These are phyloP conservation scores for Brassica carinata DNA, from an alignment of 345 rosid genomes.

Conservation along the genomic window DNA sequence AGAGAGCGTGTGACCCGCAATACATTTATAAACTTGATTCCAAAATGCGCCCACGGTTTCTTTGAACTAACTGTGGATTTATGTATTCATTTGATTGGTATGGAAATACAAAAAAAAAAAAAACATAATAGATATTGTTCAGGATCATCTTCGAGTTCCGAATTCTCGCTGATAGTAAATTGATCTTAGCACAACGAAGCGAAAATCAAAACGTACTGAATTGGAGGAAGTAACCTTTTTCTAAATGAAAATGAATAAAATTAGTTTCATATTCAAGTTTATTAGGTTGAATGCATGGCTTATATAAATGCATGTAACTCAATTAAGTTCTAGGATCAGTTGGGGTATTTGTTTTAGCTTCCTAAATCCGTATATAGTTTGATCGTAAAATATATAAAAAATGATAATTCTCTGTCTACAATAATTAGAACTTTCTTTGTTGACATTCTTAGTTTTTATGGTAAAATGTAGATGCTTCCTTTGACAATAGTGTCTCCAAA, in stretches of 20 bases:
- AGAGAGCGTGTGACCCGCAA: not conserved
- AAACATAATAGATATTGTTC: not conserved
- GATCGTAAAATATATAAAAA: not conserved
- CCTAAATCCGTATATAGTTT: not conserved
- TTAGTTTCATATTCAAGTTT: not conserved
- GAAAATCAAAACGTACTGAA: not conserved
- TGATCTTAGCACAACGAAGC: not conserved
- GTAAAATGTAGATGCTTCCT: not conserved
- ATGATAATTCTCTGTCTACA: not conserved
- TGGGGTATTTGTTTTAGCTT: not conserved
- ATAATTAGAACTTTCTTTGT: not conserved
- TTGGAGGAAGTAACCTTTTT: not conserved
- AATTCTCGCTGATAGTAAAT: not conserved
- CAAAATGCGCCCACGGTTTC: constrained; percentile 13
- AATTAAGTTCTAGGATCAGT: not conserved
- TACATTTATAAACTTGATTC: not conserved
- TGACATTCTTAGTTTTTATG: not conserved
- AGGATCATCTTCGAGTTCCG: not conserved
- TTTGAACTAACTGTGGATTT: not conserved
- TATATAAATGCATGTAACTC: constrained; percentile 3
- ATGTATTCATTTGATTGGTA: not conserved
- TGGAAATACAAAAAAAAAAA: not conserved
- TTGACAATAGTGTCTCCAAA: not conserved
- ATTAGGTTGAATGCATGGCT: not conserved
- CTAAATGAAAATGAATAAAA: not conserved